Percentiles rank a stretch among this genome's conserved stretches.
These are phyloP conservation scores for Solanum rostratum DNA, from an alignment of 257 asterid genomes.

Conservation along the genomic window DNA sequence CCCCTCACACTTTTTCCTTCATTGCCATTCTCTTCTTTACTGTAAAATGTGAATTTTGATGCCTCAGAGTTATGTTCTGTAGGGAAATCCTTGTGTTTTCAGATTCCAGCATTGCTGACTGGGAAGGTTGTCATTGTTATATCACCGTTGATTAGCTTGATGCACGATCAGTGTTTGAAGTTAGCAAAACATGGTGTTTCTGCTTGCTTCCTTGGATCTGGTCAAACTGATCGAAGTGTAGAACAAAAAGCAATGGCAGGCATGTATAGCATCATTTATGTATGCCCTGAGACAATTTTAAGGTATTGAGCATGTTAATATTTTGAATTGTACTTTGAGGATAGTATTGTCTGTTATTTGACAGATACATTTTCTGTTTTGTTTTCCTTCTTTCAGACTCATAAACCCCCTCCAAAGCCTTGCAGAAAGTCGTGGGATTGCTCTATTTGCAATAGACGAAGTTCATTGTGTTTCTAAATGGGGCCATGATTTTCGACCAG, in stretches of 20 bases:
- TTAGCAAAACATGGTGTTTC: slow-evolving; percentile 58
- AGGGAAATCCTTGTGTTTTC: slow-evolving; percentile 78
- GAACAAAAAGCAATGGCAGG: slow-evolving; percentile 70
- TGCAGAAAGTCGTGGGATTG: slow-evolving; percentile 63
- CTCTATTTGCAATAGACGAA: slow-evolving; percentile 69
- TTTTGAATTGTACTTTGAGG: neutral
- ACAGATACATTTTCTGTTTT: neutral
- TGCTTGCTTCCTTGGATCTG: slow-evolving; percentile 90
- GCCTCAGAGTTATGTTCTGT: slow-evolving; percentile 11
- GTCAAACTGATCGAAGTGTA: slow-evolving; percentile 60
- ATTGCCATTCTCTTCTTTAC: neutral
- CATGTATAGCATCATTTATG: slow-evolving; percentile 48
- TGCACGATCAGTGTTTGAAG: slow-evolving; percentile 83
- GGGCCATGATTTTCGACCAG: slow-evolving; percentile 94
- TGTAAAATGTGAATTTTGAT: neutral
- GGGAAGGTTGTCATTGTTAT: slow-evolving; percentile 72
- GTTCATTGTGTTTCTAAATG: slow-evolving; percentile 84
- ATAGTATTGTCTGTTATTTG: slow-evolving; percentile 2
- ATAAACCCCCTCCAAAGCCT: slow-evolving; percentile 48
- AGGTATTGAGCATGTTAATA: slow-evolving; percentile 22
- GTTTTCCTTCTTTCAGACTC: slow-evolving; percentile 26
- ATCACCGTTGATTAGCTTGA: slow-evolving; percentile 81
- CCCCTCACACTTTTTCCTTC: neutral
- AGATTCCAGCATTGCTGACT: slow-evolving; percentile 60
- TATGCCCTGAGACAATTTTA: slow-evolving; percentile 74